Evolutionary conservation across 208 protist genomes (phyloP).

Genomic region (Leishmania major): DNA sequence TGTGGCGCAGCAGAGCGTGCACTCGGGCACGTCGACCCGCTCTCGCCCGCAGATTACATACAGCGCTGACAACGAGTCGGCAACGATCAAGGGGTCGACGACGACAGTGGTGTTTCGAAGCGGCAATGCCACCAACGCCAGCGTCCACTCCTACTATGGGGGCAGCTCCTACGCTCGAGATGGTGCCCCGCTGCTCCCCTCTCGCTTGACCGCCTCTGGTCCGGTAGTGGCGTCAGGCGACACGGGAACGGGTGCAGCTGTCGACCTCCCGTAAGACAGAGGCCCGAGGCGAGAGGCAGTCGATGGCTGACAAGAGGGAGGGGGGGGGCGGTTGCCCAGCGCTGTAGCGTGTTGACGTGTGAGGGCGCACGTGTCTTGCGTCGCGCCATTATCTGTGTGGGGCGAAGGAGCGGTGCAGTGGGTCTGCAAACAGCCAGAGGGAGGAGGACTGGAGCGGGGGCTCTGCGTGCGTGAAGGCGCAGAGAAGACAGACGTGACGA

Average conservation of each 20-base stretch:
- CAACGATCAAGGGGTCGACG: constrained; percentile 58
- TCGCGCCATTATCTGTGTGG: neutral
- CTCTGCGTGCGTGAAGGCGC: neutral
- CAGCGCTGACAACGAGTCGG: constrained; percentile 36
- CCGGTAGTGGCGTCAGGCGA: neutral
- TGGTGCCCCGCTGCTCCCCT: constrained; percentile 9
- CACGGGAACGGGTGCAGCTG: neutral
- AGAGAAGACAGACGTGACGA: neutral
- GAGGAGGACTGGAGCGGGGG: neutral
- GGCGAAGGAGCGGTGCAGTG: neutral
- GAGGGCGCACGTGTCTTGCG: neutral
- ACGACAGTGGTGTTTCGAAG: constrained; percentile 63
- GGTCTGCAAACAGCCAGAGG: neutral
- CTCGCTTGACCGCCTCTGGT: neutral
- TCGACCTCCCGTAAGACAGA: neutral
- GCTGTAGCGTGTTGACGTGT: neutral
- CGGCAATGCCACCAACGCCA: neutral
- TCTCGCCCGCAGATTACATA: constrained; percentile 59
- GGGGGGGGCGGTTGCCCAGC: neutral
- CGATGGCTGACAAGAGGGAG: neutral
- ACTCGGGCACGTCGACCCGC: constrained; percentile 44
- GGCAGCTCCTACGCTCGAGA: constrained; percentile 1
- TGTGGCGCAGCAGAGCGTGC: constrained; percentile 33
- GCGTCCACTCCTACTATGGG: neutral
- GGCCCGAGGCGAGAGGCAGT: neutral